Evolutionary conservation across 805 yeast genomes (phyloP).

Genomic region (Torulaspora microellipsoides): DNA sequence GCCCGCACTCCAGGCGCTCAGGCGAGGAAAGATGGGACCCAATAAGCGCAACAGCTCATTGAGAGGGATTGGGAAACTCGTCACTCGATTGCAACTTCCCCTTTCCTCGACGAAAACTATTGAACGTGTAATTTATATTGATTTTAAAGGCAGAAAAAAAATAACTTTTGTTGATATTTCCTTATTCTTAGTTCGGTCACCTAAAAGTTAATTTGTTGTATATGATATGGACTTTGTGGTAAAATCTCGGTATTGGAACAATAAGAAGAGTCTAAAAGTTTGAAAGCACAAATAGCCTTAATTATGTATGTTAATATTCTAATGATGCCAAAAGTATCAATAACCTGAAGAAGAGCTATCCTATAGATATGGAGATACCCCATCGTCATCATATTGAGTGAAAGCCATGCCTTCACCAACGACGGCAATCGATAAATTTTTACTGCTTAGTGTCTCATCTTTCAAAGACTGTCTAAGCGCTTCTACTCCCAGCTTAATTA

Average conservation of each 20-base stretch:
- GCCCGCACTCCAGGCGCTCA: no score
- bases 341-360: not conserved
- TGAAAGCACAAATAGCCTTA: not conserved
- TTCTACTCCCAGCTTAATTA: conserved; percentile 79
- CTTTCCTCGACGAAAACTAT: no score
- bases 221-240: not conserved
- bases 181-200: no score
- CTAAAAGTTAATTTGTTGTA: not conserved
- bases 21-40: no score
- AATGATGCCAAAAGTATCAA: not conserved
- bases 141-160: no score
- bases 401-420: conserved; percentile 82
- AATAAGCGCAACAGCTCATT: no score
- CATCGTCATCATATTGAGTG: conserved; percentile 79
- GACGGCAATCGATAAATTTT: conserved; percentile 85
- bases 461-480: conserved; percentile 93
- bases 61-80: no score
- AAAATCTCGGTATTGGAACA: not conserved
- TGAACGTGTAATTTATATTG: no score
- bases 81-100: no score
- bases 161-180: no score
- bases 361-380: conserved; percentile 44
- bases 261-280: not conserved
- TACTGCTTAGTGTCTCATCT: conserved; percentile 81
- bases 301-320: not conserved